phyloP scores from a whole-genome alignment of 345 rosid genomes.

The Limnanthes douglasii region DNA sequence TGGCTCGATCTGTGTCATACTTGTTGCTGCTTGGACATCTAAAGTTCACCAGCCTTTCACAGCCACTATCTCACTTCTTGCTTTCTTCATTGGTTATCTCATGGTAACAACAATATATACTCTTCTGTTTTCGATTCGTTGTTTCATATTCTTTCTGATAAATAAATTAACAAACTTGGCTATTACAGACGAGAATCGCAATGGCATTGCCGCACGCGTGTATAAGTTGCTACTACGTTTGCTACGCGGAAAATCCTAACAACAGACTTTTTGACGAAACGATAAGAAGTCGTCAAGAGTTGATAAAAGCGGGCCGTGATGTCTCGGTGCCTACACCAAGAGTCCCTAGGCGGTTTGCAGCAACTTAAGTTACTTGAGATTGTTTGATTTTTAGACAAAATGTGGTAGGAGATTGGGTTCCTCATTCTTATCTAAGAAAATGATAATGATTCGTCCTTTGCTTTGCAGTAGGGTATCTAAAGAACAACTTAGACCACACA shows the following conservation, averaged over 20 bases:
- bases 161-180: constrained; percentile 1
- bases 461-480: too few species aligned
- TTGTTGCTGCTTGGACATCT: constrained; percentile 75
- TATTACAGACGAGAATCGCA: constrained; percentile 71
- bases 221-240: constrained; percentile 83
- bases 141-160: not conserved
- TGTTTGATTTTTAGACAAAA: too few species aligned
- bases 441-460: too few species aligned
- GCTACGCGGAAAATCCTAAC: constrained; percentile 80
- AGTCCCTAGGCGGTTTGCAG: too few species aligned
- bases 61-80: constrained; percentile 63
- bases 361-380: too few species aligned
- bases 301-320: constrained; percentile 38
- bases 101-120: constrained; percentile 31
- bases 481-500: too few species aligned
- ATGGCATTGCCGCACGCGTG: constrained; percentile 98
- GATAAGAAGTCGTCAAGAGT: constrained; percentile 34
- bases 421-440: too few species aligned
- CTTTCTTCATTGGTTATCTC: constrained; percentile 76
- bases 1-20: constrained; percentile 75
- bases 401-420: too few species aligned
- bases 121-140: not conserved
- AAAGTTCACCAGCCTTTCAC: constrained; percentile 49
- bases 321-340: constrained; percentile 50
- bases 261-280: constrained; percentile 54